Conservation (phyloP, 1,139 yeast species). For the Diutina rugosa region DNA sequence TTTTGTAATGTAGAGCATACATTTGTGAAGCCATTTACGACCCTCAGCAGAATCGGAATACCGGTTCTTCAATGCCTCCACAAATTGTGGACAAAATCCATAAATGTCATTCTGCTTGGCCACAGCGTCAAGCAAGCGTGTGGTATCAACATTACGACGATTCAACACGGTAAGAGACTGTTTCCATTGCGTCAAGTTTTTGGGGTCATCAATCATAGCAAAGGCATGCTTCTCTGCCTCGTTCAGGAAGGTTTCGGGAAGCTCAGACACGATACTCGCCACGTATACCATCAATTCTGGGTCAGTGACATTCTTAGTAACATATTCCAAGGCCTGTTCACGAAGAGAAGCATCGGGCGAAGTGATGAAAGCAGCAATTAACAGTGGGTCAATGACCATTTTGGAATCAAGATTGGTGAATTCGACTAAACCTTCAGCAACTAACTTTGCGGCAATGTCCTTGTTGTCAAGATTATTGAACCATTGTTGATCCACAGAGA, state of each 20-base stretch:
- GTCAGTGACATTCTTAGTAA: background rate
- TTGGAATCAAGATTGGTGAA: background rate
- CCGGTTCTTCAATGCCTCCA: constrained; percentile 9
- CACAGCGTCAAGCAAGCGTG: background rate
- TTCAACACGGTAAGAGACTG: background rate
- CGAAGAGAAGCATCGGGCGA: background rate
- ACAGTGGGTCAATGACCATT: background rate
- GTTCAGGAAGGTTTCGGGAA: background rate
- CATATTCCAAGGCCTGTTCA: background rate
- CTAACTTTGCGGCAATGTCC: background rate
- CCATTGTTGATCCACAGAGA: background rate
- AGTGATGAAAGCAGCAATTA: background rate
- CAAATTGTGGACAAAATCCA: constrained; percentile 15
- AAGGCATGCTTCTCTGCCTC: background rate
- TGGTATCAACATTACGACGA: background rate
- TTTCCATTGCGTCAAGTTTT: background rate
- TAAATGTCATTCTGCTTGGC: constrained; percentile 1
- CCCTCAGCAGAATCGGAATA: background rate
- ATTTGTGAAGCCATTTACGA: constrained; percentile 31
- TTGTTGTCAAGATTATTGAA: background rate
- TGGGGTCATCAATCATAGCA: background rate
- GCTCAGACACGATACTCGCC: background rate
- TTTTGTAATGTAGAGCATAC: constrained; percentile 48
- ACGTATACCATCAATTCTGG: background rate
- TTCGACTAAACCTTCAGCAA: background rate